These are phyloP conservation scores for Hypseocharis bilobata DNA, from an alignment of 441 rosid genomes.

Conservation along the genomic window DNA sequence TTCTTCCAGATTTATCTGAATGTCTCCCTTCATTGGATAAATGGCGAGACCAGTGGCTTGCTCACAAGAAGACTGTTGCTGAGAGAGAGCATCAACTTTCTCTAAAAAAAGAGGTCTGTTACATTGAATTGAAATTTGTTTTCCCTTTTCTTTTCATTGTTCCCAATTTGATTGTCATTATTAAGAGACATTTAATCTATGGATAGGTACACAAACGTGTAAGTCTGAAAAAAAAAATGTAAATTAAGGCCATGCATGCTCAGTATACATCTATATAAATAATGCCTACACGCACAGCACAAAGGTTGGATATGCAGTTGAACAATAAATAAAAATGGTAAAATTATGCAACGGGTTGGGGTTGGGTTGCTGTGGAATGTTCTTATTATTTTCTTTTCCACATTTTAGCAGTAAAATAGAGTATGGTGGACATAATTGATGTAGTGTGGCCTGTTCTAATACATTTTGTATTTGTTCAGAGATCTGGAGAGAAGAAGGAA, in stretches of 20 bases:
- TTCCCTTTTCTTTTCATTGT: neutral
- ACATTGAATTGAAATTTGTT: neutral
- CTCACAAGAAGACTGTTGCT: slow-evolving; percentile 57
- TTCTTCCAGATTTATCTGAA: slow-evolving; percentile 85
- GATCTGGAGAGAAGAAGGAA: slow-evolving; percentile 43
- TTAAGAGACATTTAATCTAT: neutral
- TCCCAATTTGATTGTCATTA: neutral
- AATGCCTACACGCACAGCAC: neutral
- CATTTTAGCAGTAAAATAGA: slow-evolving; percentile 2
- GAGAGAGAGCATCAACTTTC: slow-evolving; percentile 56
- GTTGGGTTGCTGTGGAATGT: neutral
- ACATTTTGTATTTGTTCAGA: slow-evolving; percentile 31
- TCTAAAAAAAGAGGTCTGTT: slow-evolving; percentile 47
- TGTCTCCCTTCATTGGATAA: slow-evolving; percentile 74
- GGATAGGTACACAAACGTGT: neutral
- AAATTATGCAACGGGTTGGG: neutral
- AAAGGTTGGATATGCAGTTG: neutral
- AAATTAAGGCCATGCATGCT: neutral
- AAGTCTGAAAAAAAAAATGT: too few species aligned
- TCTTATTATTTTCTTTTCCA: slow-evolving; percentile 3
- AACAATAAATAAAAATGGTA: neutral
- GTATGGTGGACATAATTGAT: too few species aligned
- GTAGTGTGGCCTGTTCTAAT: slow-evolving; percentile 19
- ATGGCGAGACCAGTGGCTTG: slow-evolving; percentile 78
- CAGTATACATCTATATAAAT: neutral